phyloP scores from a whole-genome alignment of 805 yeast species.

The Kockiozyma suomiensis region DNA sequence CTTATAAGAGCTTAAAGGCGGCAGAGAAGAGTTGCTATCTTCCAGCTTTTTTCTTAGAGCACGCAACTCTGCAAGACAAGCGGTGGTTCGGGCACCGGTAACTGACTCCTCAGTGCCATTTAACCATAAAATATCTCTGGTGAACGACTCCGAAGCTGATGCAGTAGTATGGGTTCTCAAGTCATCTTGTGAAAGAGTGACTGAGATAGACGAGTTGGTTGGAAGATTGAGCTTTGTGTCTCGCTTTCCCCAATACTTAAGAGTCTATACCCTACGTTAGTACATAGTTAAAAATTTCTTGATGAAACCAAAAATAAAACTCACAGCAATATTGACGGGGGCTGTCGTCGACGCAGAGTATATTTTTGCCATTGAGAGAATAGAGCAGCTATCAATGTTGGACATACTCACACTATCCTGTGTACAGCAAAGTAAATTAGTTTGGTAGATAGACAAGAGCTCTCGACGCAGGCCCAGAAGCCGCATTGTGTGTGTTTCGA shows the following conservation, averaged over 20 bases:
- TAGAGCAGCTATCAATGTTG: neutral
- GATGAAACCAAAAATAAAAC: slow-evolving; percentile 45
- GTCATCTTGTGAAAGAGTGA: slow-evolving; percentile 88
- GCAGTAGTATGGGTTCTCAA: slow-evolving; percentile 91
- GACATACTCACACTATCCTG: too few species aligned
- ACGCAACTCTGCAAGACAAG: slow-evolving; percentile 78
- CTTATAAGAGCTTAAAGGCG: slow-evolving; percentile 60
- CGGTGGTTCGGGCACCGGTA: slow-evolving; percentile 51
- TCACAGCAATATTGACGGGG: slow-evolving; percentile 93
- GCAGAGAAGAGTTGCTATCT: slow-evolving; percentile 53
- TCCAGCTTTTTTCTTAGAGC: slow-evolving; percentile 66
- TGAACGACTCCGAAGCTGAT: slow-evolving; percentile 60
- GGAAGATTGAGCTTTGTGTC: slow-evolving; percentile 87
- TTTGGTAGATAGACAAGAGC: neutral
- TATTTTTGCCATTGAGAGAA: slow-evolving; percentile 37
- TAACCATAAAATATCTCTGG: slow-evolving; percentile 73
- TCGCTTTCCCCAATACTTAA: slow-evolving; percentile 98
- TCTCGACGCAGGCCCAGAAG: neutral
- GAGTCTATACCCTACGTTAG: slow-evolving; percentile 68
- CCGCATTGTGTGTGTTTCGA: neutral
- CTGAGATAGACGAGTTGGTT: slow-evolving; percentile 93
- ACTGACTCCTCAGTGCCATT: slow-evolving; percentile 83
- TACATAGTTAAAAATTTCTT: too few species aligned
- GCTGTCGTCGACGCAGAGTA: slow-evolving; percentile 86
- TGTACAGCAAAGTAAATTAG: neutral